Percentiles rank a stretch among this genome's conserved stretches.
Evolutionary conservation across 345 rosid species (phyloP).

Genomic region (Abelmoschus esculentus): DNA sequence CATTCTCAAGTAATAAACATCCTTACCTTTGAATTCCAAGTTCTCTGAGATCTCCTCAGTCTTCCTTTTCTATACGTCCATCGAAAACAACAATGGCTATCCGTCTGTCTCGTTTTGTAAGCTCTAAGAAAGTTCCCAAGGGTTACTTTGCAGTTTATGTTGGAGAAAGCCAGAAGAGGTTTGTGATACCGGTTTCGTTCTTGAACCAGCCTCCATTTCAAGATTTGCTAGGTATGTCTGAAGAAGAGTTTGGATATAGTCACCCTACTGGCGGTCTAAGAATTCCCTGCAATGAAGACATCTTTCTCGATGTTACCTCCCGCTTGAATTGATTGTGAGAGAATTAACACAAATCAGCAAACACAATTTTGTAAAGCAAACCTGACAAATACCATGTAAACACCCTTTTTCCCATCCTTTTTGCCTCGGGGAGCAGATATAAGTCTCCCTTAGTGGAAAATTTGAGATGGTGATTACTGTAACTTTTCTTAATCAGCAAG

Average conservation of each 20-base stretch:
- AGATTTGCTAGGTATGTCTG: slow-evolving; percentile 24
- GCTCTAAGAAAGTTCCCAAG: slow-evolving; percentile 13
- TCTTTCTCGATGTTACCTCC: slow-evolving; percentile 11
- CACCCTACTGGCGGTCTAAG: not conserved
- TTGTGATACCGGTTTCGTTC: slow-evolving; percentile 24
- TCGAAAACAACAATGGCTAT: slow-evolving; percentile 1
- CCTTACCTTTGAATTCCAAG: not conserved
- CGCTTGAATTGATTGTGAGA: not conserved
- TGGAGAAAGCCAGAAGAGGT: slow-evolving; percentile 37
- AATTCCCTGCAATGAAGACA: too few species aligned
- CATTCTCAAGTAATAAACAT: not conserved
- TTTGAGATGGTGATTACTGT: not conserved
- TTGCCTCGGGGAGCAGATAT: not conserved
- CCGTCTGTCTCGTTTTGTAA: not conserved
- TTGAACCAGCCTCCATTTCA: slow-evolving; percentile 28
- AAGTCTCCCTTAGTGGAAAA: not conserved
- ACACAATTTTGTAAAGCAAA: slow-evolving; percentile 8
- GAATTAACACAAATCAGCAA: not conserved
- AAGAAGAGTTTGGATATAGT: slow-evolving; percentile 35
- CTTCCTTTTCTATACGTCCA: not conserved
- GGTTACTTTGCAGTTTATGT: slow-evolving; percentile 10
- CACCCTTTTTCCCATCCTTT: not conserved
- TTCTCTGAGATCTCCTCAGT: not conserved
- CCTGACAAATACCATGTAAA: not conserved
- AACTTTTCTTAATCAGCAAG: not conserved